Conservation (phyloP, 2,329 filamentous ascomycete genomes). For the Arachnopeziza araneosa region DNA sequence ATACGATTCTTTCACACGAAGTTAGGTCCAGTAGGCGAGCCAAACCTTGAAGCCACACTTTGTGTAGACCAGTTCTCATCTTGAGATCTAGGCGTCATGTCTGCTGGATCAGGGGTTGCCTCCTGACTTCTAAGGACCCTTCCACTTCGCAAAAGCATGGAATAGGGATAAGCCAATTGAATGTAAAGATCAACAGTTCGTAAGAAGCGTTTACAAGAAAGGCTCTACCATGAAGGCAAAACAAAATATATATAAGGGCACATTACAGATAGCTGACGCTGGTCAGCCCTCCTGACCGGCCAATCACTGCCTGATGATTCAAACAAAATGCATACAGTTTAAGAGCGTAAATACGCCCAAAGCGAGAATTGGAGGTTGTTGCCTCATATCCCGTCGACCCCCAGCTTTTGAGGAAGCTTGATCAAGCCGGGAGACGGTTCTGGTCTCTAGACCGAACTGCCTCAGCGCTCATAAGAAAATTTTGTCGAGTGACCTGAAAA, state of each 20-base stretch:
- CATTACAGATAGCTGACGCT: neutral
- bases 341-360: neutral
- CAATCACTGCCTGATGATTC: neutral
- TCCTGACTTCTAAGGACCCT: neutral
- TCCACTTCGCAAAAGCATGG: constrained; percentile 15
- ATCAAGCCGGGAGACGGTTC: neutral
- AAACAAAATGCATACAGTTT: neutral
- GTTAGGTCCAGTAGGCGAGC: neutral
- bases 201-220: neutral
- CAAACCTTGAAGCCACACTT: neutral
- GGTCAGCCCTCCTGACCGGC: neutral
- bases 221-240: neutral
- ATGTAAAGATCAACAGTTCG: neutral
- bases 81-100: neutral
- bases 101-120: neutral
- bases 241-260: neutral
- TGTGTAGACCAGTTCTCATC: neutral
- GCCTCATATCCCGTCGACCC: neutral
- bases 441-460: neutral
- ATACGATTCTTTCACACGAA: neutral
- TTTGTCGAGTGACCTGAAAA: neutral
- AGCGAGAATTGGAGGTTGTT: neutral
- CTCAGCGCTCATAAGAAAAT: neutral
- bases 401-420: neutral
- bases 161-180: neutral